phyloP scores from a whole-genome alignment of 1,139 yeast species.

The Nakaseomyces delphensis region DNA sequence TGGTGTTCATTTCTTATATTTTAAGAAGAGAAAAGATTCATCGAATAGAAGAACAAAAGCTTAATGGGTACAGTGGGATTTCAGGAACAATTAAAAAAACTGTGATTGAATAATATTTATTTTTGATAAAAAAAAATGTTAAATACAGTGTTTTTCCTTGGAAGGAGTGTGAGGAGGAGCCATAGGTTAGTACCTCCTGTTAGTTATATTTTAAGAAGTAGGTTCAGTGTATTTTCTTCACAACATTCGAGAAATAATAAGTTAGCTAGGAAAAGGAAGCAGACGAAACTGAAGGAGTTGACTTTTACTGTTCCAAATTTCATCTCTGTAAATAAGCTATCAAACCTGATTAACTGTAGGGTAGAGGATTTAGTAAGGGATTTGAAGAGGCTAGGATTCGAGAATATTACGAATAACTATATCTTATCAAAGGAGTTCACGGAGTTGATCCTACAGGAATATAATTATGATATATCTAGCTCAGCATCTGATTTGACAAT shows the following conservation, averaged over 20 bases:
- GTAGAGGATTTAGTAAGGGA: conserved; percentile 50
- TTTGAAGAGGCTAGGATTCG: conserved; percentile 65
- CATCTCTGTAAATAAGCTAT: conserved; percentile 64
- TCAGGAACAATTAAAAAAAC: neutral
- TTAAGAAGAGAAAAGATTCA: no score
- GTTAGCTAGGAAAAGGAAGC: conserved; percentile 12
- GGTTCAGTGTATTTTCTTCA: conserved; percentile 11
- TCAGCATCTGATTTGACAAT: conserved; percentile 33
- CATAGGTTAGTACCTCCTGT: neutral
- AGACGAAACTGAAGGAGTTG: conserved; percentile 28
- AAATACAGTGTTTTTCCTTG: neutral
- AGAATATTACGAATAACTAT: conserved; percentile 63
- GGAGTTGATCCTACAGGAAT: conserved; percentile 78
- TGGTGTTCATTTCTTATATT: no score
- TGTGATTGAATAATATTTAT: neutral
- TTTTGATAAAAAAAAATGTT: neutral
- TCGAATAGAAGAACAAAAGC: no score
- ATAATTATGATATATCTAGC: conserved; percentile 53
- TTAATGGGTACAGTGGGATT: no score
- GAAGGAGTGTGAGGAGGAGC: neutral
- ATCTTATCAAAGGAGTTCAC: conserved; percentile 84
- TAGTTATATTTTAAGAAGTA: neutral
- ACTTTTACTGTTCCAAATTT: conserved; percentile 55
- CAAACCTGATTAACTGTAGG: conserved; percentile 60
- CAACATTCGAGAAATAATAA: conserved; percentile 12